Evolutionary conservation across 805 yeast species (phyloP).

Genomic region (Naumovozyma dairenensis): DNA sequence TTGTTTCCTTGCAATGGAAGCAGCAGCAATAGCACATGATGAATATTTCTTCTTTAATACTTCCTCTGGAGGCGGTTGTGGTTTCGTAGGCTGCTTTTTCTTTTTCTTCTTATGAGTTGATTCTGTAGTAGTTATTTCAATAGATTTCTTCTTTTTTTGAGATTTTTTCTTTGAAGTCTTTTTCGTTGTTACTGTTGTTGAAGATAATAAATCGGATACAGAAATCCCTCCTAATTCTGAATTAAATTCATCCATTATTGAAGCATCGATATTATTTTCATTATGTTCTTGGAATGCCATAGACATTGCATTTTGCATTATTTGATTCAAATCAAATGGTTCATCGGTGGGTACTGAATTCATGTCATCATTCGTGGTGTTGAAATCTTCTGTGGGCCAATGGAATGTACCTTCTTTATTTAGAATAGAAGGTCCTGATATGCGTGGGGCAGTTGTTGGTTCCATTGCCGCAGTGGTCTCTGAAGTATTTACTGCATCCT

Average conservation of each 20-base stretch:
- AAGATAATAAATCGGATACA: constrained; percentile 11
- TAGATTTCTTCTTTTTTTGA: constrained; percentile 4
- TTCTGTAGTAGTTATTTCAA: neutral
- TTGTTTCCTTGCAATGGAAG: constrained; percentile 20
- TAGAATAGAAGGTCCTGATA: no score
- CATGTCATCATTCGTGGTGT: neutral
- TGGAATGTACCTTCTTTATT: no score
- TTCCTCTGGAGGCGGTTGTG: constrained; percentile 10
- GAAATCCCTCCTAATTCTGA: constrained; percentile 18
- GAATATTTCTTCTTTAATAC: constrained; percentile 14
- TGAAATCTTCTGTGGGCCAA: neutral
- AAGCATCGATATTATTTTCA: constrained; percentile 11
- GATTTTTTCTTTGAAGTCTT: constrained; percentile 16
- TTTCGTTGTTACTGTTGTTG: constrained; percentile 12
- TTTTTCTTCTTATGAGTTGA: constrained; percentile 2
- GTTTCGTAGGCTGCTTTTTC: constrained; percentile 9
- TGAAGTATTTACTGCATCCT: constrained; percentile 40
- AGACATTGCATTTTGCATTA: constrained; percentile 65
- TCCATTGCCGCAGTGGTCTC: neutral
- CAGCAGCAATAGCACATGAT: constrained; percentile 20
- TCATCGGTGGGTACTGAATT: constrained; percentile 25
- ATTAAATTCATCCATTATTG: constrained; percentile 23
- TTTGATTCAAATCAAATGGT: constrained; percentile 58
- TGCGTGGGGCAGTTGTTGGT: no score
- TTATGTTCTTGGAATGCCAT: constrained; percentile 55